Conservation (phyloP, 2,329 filamentous ascomycete species). For the Neofusicoccum cordaticola region DNA sequence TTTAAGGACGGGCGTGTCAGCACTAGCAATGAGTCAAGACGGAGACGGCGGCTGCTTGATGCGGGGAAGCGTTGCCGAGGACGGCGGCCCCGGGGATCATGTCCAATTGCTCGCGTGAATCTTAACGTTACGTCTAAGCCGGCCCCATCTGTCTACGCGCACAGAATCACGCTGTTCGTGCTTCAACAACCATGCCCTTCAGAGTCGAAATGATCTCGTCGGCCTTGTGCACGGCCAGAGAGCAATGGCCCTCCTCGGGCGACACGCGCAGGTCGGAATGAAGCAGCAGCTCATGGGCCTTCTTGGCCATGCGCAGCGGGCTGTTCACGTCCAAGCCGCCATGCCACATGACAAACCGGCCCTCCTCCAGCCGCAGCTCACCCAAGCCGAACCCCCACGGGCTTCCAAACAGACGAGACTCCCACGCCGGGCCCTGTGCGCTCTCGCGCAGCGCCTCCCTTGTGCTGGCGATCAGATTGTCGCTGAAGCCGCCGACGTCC, state of each 20-base stretch:
- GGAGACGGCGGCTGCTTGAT: not conserved
- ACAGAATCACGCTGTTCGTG: too few relatives aligned
- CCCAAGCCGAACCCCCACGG: constrained; percentile 33
- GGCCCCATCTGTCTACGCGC: too few relatives aligned
- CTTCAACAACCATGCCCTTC: not conserved
- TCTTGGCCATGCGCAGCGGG: constrained; percentile 25
- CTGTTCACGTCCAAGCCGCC: constrained; percentile 29
- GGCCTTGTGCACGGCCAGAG: not conserved
- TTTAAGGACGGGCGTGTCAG: not conserved
- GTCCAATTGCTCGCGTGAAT: too few relatives aligned
- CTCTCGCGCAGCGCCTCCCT: constrained; percentile 29
- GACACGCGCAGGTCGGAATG: constrained; percentile 24
- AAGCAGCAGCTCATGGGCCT: constrained; percentile 25
- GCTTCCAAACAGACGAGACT: constrained; percentile 27
- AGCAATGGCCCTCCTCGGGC: constrained; percentile 26
- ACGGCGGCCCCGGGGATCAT: too few relatives aligned
- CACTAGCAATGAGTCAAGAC: not conserved
- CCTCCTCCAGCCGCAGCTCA: constrained; percentile 25
- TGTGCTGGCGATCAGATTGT: constrained; percentile 27
- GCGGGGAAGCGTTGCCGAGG: not conserved
- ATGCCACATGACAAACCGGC: constrained; percentile 33
- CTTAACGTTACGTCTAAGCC: too few relatives aligned
- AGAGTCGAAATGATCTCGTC: not conserved
- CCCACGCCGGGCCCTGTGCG: constrained; percentile 29
- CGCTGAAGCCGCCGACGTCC: constrained; percentile 23